A percentile compares a stretch with the other conserved stretches of the same genome.
phyloP scores from a whole-genome alignment of 1,284 basidiomycete species.

The Ceratobasidium sp. region DNA sequence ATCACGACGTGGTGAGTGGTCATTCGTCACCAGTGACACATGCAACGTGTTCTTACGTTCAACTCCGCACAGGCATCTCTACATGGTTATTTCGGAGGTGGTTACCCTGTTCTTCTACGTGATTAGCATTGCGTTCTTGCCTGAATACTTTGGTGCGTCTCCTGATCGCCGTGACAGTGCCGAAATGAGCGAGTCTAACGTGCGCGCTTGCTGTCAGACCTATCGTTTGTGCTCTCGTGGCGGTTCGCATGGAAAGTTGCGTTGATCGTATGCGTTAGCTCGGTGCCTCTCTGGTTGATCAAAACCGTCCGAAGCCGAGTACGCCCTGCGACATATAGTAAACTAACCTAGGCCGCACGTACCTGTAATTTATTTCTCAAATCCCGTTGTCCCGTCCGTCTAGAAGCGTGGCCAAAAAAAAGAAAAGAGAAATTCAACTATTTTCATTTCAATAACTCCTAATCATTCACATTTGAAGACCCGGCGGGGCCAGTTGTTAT shows the following conservation, averaged over 20 bases:
- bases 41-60: slow-evolving; percentile 5
- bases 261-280: slow-evolving; percentile 93
- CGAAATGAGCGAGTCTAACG: slow-evolving; percentile 24
- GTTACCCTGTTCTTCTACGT: slow-evolving; percentile 91
- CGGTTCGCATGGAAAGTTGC: slow-evolving; percentile 97
- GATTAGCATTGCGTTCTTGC: slow-evolving; percentile 92
- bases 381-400: not conserved
- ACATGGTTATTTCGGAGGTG: slow-evolving; percentile 95
- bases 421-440: slow-evolving; percentile 42
- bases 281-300: slow-evolving; percentile 91
- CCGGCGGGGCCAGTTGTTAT: slow-evolving; percentile 15
- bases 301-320: slow-evolving; percentile 88
- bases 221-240: slow-evolving; percentile 89
- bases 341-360: slow-evolving; percentile 63
- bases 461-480: slow-evolving; percentile 45
- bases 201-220: slow-evolving; percentile 67
- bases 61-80: slow-evolving; percentile 77
- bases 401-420: not conserved
- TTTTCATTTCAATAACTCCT: slow-evolving; percentile 46
- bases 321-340: slow-evolving; percentile 94
- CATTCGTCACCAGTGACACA: slow-evolving; percentile 4
- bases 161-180: not conserved
- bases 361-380: slow-evolving; percentile 19
- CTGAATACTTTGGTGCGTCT: slow-evolving; percentile 93
- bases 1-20: slow-evolving; percentile 90